These are phyloP conservation scores for Rhodotorula graminis DNA, from an alignment of 768 basidiomycete genomes.

Conservation along the genomic window DNA sequence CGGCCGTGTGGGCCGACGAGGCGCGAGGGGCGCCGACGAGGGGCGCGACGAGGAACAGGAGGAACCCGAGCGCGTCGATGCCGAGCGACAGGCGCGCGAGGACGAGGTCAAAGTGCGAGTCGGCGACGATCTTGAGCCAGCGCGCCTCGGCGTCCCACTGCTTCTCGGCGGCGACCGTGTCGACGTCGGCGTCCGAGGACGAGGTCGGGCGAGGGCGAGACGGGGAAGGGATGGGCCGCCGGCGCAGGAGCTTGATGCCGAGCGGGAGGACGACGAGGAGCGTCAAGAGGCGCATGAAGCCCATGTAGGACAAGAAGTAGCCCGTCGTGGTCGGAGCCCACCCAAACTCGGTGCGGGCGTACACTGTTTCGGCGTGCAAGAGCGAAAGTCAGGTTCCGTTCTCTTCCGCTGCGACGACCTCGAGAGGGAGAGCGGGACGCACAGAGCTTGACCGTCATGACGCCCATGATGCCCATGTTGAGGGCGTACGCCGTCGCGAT, in stretches of 20 bases:
- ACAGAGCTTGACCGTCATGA: slow-evolving; percentile 20
- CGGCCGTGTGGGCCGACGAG: background rate
- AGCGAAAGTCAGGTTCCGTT: too few relatives aligned
- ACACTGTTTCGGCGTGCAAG: slow-evolving; percentile 15
- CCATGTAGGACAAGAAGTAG: slow-evolving; percentile 37
- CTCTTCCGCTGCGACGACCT: fast-evolving
- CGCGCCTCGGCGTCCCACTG: slow-evolving; percentile 35
- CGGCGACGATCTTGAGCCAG: slow-evolving; percentile 29
- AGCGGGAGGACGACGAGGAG: slow-evolving; percentile 41
- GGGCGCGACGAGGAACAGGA: slow-evolving; percentile 25
- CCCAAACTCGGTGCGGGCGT: slow-evolving; percentile 40
- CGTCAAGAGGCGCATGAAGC: slow-evolving; percentile 35
- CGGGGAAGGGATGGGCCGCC: slow-evolving; percentile 9
- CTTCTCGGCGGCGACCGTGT: background rate
- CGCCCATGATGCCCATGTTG: slow-evolving; percentile 41
- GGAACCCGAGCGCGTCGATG: slow-evolving; percentile 36
- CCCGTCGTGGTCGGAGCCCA: slow-evolving; percentile 37
- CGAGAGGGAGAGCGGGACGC: background rate
- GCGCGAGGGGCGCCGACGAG: background rate
- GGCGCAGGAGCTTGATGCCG: slow-evolving; percentile 27
- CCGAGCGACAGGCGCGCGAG: slow-evolving; percentile 36
- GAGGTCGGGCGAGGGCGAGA: background rate
- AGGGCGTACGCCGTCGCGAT: slow-evolving; percentile 42
- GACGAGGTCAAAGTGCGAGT: slow-evolving; percentile 41
- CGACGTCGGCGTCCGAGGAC: background rate